phyloP scores from a whole-genome alignment of 2,329 filamentous ascomycete species.

The Onygenales sp. region DNA sequence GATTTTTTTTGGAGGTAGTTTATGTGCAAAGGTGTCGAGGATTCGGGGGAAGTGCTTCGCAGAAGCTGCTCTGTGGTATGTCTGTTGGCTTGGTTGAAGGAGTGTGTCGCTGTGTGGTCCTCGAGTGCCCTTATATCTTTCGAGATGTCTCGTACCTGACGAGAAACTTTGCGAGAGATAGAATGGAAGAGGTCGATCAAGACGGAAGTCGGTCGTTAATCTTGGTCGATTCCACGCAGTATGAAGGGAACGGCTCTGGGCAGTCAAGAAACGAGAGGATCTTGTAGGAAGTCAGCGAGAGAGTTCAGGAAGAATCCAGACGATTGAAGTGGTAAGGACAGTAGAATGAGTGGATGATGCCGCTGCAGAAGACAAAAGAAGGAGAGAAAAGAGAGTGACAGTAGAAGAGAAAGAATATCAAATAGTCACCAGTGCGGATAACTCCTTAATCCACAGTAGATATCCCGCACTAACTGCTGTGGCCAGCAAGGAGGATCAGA shows the following conservation, averaged over 20 bases:
- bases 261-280: background rate
- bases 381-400: too few relatives aligned
- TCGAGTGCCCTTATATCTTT: conserved; percentile 2
- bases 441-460: too few relatives aligned
- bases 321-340: background rate
- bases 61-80: background rate
- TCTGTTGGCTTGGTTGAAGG: conserved; percentile 1
- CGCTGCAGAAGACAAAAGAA: background rate
- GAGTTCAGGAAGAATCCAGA: background rate
- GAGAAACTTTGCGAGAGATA: conserved; percentile 1
- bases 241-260: background rate
- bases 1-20: background rate
- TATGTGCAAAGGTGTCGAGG: background rate
- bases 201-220: background rate
- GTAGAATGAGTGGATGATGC: background rate
- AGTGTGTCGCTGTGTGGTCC: background rate
- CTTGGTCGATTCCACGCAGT: background rate
- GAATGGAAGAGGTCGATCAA: background rate
- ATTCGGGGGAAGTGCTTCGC: background rate
- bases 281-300: conserved; percentile 1
- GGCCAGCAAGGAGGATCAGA: too few relatives aligned
- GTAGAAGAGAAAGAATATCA: too few relatives aligned
- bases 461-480: too few relatives aligned
- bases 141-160: conserved; percentile 2
- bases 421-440: too few relatives aligned